Base-by-base conservation (phyloP, 345 rosid species). In the Euphorbia tirucalli region DNA sequence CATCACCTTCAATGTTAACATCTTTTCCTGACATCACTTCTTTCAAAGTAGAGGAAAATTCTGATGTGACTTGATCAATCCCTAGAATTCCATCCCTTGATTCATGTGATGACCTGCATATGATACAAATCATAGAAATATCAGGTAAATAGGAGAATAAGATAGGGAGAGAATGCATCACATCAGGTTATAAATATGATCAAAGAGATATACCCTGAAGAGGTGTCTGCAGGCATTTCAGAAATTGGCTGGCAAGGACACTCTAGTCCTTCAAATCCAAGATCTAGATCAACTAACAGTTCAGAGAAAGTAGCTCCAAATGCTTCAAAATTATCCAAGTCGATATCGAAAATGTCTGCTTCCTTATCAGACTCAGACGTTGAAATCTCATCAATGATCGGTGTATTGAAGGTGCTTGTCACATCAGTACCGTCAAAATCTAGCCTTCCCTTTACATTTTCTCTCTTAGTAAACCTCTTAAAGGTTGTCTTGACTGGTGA, bases 391-490 rank as follows among this genome's bases (percentile, higher is more conserved):
- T 86, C 78, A 8, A 31, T 71, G 55, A 1, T 52, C 43, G 85
- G 79, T 62, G 81, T 74, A 59, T 84, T 90, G n/a, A 64, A 30
- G 61, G 39, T 71, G 77, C 61, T 69, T 61, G 80, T 54, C 25
- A 59, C 77, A 62, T 89, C 90, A 49, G 93, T 77, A 69, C 83
- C 89, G 80, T 87, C 94, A 32, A 96, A 96, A 75, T 93, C 93
- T 19, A 96, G 87, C 80, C 94, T 88, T 75, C 97, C 92, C 73
- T 93, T 95, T 24, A 90, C 94, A 66, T 83, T 84, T 69, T 85
- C 93, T 76, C 94, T 83, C 83, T 80, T 89, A 66, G 69, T 81
- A 0, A 73, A 35, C 81, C 87, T 85, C 77, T 72, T 85, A 71
- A 65, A 49, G 43, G 76, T 81, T n/a, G 87, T 57, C 82, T 91